Evolutionary conservation across 768 basidiomycete species (phyloP).

Genomic region (Boletus bicolor): DNA sequence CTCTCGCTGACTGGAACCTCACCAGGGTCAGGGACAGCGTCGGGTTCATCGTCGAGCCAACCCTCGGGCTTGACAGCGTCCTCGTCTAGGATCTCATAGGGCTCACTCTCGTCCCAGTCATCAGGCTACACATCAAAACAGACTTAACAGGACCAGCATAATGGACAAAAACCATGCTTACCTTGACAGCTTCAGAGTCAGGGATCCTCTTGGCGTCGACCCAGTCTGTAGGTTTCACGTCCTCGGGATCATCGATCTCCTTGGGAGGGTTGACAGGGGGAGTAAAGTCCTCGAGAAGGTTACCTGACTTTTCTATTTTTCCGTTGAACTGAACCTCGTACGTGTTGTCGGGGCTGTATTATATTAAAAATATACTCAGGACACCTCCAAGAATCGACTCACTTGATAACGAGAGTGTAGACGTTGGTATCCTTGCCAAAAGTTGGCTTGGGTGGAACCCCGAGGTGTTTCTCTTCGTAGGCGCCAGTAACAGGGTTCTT

Average conservation of each 20-base stretch:
- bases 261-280: slow-evolving; percentile 89
- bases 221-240: slow-evolving; percentile 90
- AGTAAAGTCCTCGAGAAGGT: slow-evolving; percentile 88
- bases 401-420: slow-evolving; percentile 93
- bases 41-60: slow-evolving; percentile 90
- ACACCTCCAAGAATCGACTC: slow-evolving; percentile 31
- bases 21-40: slow-evolving; percentile 85
- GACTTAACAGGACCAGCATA: neutral
- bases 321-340: slow-evolving; percentile 91
- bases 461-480: slow-evolving; percentile 96
- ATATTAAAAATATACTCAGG: slow-evolving; percentile 1
- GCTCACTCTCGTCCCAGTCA: slow-evolving; percentile 98
- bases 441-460: slow-evolving; percentile 71
- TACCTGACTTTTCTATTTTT: slow-evolving; percentile 73
- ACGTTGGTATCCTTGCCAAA: slow-evolving; percentile 91
- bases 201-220: slow-evolving; percentile 85
- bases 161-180: slow-evolving; percentile 19
- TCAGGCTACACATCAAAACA: slow-evolving; percentile 49
- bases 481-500: slow-evolving; percentile 90
- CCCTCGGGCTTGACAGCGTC: slow-evolving; percentile 89
- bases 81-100: slow-evolving; percentile 85
- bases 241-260: slow-evolving; percentile 92
- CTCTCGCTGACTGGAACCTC: slow-evolving; percentile 14
- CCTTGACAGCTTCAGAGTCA: slow-evolving; percentile 83
- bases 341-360: slow-evolving; percentile 84